A percentile compares a stretch with the other conserved stretches of the same genome.
Evolutionary conservation across 1,284 basidiomycete species (phyloP).

Genomic region (Ustilago sp.): DNA sequence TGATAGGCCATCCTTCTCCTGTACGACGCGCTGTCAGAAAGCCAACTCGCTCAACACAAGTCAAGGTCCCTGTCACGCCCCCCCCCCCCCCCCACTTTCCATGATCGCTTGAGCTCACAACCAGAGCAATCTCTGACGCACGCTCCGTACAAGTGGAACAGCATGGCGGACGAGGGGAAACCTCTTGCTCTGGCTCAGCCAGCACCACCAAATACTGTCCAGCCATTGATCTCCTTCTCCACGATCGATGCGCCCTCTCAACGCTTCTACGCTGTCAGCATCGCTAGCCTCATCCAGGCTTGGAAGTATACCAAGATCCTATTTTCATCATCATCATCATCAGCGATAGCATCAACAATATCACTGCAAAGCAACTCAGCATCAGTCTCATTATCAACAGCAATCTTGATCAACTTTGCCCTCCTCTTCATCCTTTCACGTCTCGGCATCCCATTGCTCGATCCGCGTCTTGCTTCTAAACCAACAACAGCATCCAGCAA

Average conservation of each 20-base stretch:
- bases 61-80: conserved; percentile 5
- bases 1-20: background rate
- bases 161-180: conserved; percentile 24
- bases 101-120: conserved; percentile 1
- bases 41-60: background rate
- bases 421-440: conserved; percentile 75
- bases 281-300: conserved; percentile 73
- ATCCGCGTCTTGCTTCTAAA: conserved; percentile 76
- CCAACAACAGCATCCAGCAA: conserved; percentile 76
- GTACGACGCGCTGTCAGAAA: background rate
- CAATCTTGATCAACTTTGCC: conserved; percentile 72
- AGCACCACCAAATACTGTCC: conserved; percentile 10
- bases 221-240: conserved; percentile 68
- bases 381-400: conserved; percentile 75
- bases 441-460: conserved; percentile 82
- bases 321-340: conserved; percentile 21
- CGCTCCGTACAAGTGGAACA: background rate
- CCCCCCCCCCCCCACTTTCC: background rate
- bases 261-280: conserved; percentile 72
- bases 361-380: conserved; percentile 68
- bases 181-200: conserved; percentile 12
- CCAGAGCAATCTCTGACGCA: conserved; percentile 3
- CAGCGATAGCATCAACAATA: conserved; percentile 21
- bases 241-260: conserved; percentile 72
- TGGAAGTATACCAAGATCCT: conserved; percentile 41